A percentile compares a stretch with the other conserved stretches of the same genome.
These are phyloP conservation scores for Aspergillus oerlinghausenensis DNA, from an alignment of 2,329 filamentous ascomycete species.

Conservation along the genomic window DNA sequence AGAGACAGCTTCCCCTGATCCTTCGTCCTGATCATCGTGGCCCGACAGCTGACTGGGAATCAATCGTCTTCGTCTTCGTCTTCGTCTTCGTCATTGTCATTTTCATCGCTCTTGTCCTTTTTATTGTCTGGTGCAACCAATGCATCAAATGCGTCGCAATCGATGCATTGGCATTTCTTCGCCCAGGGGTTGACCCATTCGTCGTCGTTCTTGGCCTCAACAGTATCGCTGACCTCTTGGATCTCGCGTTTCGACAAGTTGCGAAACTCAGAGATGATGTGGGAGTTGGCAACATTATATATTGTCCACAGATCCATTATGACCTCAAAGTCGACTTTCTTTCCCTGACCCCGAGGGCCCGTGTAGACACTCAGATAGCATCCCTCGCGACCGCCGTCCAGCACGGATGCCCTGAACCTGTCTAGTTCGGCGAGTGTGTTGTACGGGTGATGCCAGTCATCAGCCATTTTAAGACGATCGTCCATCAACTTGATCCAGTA, in stretches of 20 bases:
- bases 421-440: not conserved
- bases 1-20: not conserved
- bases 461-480: not conserved
- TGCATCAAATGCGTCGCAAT: too few species aligned
- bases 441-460: not conserved
- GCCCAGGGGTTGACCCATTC: not conserved
- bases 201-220: not conserved
- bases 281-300: not conserved
- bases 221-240: not conserved
- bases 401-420: not conserved
- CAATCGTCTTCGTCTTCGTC: not conserved
- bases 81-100: not conserved
- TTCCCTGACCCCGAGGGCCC: not conserved
- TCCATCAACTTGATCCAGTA: not conserved
- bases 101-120: too few species aligned
- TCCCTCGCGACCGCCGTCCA: not conserved
- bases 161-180: too few species aligned
- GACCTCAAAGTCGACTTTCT: not conserved
- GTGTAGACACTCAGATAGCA: not conserved
- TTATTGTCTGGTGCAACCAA: too few species aligned
- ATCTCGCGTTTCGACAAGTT: not conserved
- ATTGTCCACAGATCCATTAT: not conserved
- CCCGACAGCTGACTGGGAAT: not conserved
- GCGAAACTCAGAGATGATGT: not conserved
- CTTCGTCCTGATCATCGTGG: not conserved